Percentiles rank a stretch among this genome's conserved stretches.
These are phyloP conservation scores for Ganoderma leucocontextum DNA, from an alignment of 1,284 basidiomycete species.

Conservation along the genomic window DNA sequence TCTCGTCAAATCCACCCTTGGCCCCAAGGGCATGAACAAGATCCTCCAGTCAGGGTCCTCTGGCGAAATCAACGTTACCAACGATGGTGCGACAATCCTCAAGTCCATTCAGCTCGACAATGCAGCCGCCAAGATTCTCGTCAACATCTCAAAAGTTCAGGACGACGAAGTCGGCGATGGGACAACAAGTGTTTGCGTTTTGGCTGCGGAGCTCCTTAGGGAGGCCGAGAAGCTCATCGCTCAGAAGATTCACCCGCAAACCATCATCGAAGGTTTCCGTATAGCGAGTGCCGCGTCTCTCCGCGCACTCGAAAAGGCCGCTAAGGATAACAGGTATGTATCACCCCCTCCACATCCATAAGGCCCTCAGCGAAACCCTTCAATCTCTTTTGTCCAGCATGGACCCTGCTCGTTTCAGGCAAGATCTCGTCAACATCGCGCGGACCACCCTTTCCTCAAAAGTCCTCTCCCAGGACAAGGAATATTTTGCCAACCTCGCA, in stretches of 20 bases:
- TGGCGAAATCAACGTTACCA: slow-evolving; percentile 96
- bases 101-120: slow-evolving; percentile 98
- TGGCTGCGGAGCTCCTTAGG: slow-evolving; percentile 91
- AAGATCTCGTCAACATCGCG: slow-evolving; percentile 96
- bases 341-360: slow-evolving; percentile 3
- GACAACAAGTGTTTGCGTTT: slow-evolving; percentile 93
- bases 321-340: slow-evolving; percentile 86
- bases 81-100: slow-evolving; percentile 98
- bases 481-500: slow-evolving; percentile 98
- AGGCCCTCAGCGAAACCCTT: neutral
- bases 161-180: slow-evolving; percentile 99
- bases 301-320: slow-evolving; percentile 82
- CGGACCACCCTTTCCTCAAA: slow-evolving; percentile 96
- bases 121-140: slow-evolving; percentile 98
- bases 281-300: slow-evolving; percentile 92
- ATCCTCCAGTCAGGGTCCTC: slow-evolving; percentile 92
- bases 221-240: slow-evolving; percentile 97
- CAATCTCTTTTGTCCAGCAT: slow-evolving; percentile 51
- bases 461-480: slow-evolving; percentile 96
- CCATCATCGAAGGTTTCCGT: slow-evolving; percentile 98
- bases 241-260: slow-evolving; percentile 96
- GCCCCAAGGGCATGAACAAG: slow-evolving; percentile 98
- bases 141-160: slow-evolving; percentile 99
- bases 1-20: slow-evolving; percentile 97
- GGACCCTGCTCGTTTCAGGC: slow-evolving; percentile 80